phyloP scores from a whole-genome alignment of 345 rosid genomes.

The Tarenaya hassleriana region DNA sequence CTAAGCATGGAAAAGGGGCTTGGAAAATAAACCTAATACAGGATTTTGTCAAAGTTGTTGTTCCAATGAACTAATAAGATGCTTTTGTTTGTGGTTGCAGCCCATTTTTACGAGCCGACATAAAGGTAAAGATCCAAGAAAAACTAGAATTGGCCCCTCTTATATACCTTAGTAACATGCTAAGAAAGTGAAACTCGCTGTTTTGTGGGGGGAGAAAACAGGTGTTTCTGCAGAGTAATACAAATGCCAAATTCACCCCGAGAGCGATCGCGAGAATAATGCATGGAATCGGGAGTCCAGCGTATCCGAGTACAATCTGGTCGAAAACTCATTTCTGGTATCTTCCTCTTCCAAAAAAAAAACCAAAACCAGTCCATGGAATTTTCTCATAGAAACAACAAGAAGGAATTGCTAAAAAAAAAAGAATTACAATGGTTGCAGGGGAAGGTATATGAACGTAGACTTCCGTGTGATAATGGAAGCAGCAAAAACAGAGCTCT shows the following conservation, averaged over 20 bases:
- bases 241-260: constrained; percentile 79
- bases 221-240: constrained; percentile 86
- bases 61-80: constrained; percentile 28
- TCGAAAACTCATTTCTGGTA: constrained; percentile 95
- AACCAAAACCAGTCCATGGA: constrained; percentile 17
- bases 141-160: constrained; percentile 14
- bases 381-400: background rate
- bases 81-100: constrained; percentile 42
- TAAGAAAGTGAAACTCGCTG: constrained; percentile 11
- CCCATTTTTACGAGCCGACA: constrained; percentile 85
- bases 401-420: background rate
- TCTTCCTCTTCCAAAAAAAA: background rate
- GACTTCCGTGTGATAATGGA: constrained; percentile 72
- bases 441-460: constrained; percentile 69
- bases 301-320: constrained; percentile 73
- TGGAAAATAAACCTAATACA: too few relatives aligned
- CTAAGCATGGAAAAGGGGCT: too few relatives aligned
- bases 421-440: constrained; percentile 28
- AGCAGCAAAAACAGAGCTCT: constrained; percentile 72
- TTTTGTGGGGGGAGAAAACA: constrained; percentile 27
- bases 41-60: background rate
- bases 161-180: background rate
- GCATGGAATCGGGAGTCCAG: constrained; percentile 93
- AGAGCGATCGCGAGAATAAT: constrained; percentile 89
- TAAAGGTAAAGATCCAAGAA: constrained; percentile 56